These are phyloP conservation scores for Aspergillus sp. DNA, from an alignment of 2,329 filamentous ascomycete species.

Conservation along the genomic window DNA sequence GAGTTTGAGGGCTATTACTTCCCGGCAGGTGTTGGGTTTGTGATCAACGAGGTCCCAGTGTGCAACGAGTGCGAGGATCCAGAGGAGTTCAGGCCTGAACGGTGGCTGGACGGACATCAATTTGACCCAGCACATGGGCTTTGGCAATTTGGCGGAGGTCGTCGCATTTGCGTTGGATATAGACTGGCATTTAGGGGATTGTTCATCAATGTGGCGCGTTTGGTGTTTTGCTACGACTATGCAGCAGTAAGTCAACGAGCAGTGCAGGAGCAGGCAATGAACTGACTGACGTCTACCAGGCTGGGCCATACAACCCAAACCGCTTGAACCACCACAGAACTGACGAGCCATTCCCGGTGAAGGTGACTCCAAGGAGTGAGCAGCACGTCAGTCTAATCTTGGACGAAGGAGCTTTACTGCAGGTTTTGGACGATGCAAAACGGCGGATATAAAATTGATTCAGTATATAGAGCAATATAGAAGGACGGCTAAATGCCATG, in stretches of 20 bases:
- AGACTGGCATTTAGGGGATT: slow-evolving; percentile 30
- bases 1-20: too few relatives aligned
- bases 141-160: slow-evolving; percentile 37
- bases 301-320: slow-evolving; percentile 17
- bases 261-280: neutral
- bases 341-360: slow-evolving; percentile 30
- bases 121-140: slow-evolving; percentile 29
- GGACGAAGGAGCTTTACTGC: neutral
- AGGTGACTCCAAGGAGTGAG: slow-evolving; percentile 14
- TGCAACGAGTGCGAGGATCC: slow-evolving; percentile 31
- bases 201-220: slow-evolving; percentile 32
- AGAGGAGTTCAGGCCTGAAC: slow-evolving; percentile 32
- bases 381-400: neutral
- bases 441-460: neutral
- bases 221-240: slow-evolving; percentile 31
- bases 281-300: slow-evolving; percentile 11
- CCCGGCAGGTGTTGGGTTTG: slow-evolving; percentile 21
- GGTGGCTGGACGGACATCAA: slow-evolving; percentile 40
- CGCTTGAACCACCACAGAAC: slow-evolving; percentile 23
- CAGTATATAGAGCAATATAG: neutral
- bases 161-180: slow-evolving; percentile 38
- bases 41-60: slow-evolving; percentile 35
- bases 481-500: too few relatives aligned
- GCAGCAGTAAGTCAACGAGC: slow-evolving; percentile 1
- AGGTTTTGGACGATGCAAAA: neutral